Evolutionary conservation across 2,329 filamentous ascomycete species (phyloP), one percentile per base, ranked within the genome.

Genomic region (Aspergillus calidoustus): DNA sequence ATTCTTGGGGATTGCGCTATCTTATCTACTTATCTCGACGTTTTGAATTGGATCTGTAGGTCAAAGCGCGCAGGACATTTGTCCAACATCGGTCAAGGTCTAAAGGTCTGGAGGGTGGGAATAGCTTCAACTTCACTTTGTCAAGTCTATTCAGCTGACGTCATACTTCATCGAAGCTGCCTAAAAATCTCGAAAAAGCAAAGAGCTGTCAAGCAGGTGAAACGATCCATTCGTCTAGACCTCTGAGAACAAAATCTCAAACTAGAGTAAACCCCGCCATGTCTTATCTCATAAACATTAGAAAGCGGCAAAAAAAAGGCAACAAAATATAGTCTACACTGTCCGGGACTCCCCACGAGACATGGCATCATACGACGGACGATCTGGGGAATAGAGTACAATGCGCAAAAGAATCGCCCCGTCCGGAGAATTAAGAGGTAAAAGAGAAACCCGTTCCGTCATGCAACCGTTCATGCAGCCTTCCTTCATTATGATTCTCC

Each of bases 371-470:
- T 48, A 15, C 41, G 48, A 50, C 48, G 48, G 48, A 30, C 48
- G 34, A 50, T 50, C 31, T 46, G 31, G 54, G 23, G 46, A 28
- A 49, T 38, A 50, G 53, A 59, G 53, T 48, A 56, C 54, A 59
- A 64, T 51, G 54, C 23, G 51, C 44, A 50, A 65, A 25, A 63
- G 46, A 60, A 59, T 19, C 68, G 57, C 57, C 65, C 62, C 51
- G 58, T 49, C 49, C 56, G 48, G 38, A 67, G 28, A 59, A 48
- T 52, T 52, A 59, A 53, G 19, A 47, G 54, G 54, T 43, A 47
- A 54, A 28, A 48, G 22, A 48, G 43, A 74, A 70, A 68, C 71
- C 71, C 66, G 51, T 66, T 66, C 71, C 68, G 69, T 66, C 69
- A 69, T 66, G 66, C 65, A 63, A 65, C 69, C 67, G 68, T 53